Base-by-base conservation (phyloP, 305 asterid genomes). In the Fraxinus baroniana region DNA sequence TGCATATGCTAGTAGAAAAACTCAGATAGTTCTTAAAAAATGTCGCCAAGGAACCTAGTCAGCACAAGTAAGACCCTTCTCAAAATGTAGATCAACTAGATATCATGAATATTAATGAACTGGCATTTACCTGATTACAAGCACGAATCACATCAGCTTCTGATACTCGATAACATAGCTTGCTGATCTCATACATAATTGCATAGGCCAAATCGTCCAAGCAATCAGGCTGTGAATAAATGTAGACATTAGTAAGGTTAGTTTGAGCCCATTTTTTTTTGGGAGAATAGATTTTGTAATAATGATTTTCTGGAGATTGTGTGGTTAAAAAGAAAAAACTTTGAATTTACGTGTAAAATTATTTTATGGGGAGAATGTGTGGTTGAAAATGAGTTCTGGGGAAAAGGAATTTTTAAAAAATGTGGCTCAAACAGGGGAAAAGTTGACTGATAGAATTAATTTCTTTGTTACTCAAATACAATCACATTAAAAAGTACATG, bases 81-180 rank as follows among this genome's bases (percentile, higher is more conserved):
- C n/a, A n/a, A n/a, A n/a, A 68, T 22, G 77, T 60, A 74, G 15
- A 41, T 30, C 79, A 73, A 78, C 76, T 39, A 49, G 74, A 80
- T 52, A 64, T 20, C n/a, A 35, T 10, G 64, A 17, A 13, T 55
- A 68, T 12, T 35, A 28, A 36, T 44, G 78, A 74, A 75, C 39
- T 13, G 18, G 3, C 39, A 70, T 70, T 70, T 80, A 96, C 99
- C 97, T 94, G 98, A 88, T 97, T 97, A 87, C 95, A 91, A 81
- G 99, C 98, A 80, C 99, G 99, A 57, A 88, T 88, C 80, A 93
- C 97, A 87, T 93, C 99, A 12, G 89, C 98, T 81, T 94, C 97
- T 1, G 96, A 86, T 75, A 93, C 96, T 70, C 93, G 90, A 89
- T 94, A 97, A 83, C 96, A 89, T 64, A 97, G 85, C 85, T 91